Evolutionary conservation across 1,284 basidiomycete genomes (phyloP).

Genomic region (Cystobasidium sp.): DNA sequence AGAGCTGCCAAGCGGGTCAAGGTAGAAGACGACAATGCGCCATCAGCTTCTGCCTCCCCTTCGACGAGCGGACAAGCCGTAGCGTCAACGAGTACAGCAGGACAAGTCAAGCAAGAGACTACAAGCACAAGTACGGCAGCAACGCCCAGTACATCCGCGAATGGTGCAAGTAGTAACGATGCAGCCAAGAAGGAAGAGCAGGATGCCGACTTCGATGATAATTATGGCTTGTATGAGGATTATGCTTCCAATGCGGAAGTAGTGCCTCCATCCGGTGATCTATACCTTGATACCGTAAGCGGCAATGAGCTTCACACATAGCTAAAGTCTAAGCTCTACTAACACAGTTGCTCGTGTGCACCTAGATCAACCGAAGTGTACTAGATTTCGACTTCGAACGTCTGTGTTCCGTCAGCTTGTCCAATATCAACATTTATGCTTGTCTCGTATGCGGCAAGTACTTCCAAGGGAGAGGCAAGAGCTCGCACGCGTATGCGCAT

Average conservation of each 20-base stretch:
- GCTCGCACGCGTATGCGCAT: constrained; percentile 93
- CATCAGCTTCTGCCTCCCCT: neutral
- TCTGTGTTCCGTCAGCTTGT: constrained; percentile 92
- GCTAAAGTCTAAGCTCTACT: neutral
- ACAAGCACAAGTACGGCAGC: neutral
- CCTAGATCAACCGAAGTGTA: constrained; percentile 79
- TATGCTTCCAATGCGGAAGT: constrained; percentile 15
- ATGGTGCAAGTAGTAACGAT: constrained; percentile 2
- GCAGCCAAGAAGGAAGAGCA: constrained; percentile 10
- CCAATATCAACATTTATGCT: constrained; percentile 96
- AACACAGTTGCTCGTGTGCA: constrained; percentile 21
- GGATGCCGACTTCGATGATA: constrained; percentile 29
- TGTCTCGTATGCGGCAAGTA: constrained; percentile 99
- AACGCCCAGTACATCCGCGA: neutral
- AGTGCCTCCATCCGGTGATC: constrained; percentile 61
- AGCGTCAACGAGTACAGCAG: constrained; percentile 17
- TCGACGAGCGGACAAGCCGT: constrained; percentile 12
- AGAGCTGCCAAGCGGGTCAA: constrained; percentile 38
- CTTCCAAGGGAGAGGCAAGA: constrained; percentile 93
- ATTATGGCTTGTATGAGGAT: constrained; percentile 33
- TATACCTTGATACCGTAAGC: constrained; percentile 92
- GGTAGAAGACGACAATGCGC: constrained; percentile 17
- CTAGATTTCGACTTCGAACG: constrained; percentile 99
- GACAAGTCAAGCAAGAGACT: constrained; percentile 1
- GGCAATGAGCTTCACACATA: neutral